Evolutionary conservation across 805 yeast species (phyloP).

Genomic region (Teunomyces lycoperdinae): DNA sequence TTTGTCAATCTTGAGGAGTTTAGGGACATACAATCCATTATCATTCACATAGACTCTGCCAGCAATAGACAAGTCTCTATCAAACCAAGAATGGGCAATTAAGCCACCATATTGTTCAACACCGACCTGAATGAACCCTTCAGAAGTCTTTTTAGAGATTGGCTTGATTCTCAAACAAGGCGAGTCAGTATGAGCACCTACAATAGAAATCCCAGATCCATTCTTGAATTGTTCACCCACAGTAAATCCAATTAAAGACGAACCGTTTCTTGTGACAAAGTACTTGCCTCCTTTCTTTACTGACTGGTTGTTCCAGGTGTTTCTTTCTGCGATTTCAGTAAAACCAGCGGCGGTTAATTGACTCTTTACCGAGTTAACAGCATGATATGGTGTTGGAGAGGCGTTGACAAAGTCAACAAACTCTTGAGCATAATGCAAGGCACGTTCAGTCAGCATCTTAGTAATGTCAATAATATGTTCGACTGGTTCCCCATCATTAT

Average conservation of each 20-base stretch:
- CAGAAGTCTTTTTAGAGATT: constrained; percentile 61
- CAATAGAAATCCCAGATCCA: constrained; percentile 81
- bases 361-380: constrained; percentile 64
- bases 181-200: constrained; percentile 96
- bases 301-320: constrained; percentile 57
- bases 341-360: constrained; percentile 63
- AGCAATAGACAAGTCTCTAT: constrained; percentile 85
- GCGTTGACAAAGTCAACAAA: constrained; percentile 76
- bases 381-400: constrained; percentile 95
- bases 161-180: constrained; percentile 91
- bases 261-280: constrained; percentile 84
- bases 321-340: constrained; percentile 66
- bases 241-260: constrained; percentile 84
- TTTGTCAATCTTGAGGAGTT: constrained; percentile 72
- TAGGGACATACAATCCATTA: constrained; percentile 53
- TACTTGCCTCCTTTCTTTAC: constrained; percentile 55
- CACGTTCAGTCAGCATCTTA: constrained; percentile 4
- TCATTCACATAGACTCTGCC: constrained; percentile 78
- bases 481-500: background rate
- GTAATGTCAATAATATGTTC: background rate
- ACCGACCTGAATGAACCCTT: constrained; percentile 85
- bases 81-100: constrained; percentile 96
- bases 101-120: constrained; percentile 97
- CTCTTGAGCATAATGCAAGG: constrained; percentile 47
- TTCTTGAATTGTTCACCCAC: constrained; percentile 71